A percentile compares a stretch with the other conserved stretches of the same genome.
These are phyloP conservation scores for Eragrostis nindensis DNA, from an alignment of 176 grass and related monocot species.

Conservation along the genomic window DNA sequence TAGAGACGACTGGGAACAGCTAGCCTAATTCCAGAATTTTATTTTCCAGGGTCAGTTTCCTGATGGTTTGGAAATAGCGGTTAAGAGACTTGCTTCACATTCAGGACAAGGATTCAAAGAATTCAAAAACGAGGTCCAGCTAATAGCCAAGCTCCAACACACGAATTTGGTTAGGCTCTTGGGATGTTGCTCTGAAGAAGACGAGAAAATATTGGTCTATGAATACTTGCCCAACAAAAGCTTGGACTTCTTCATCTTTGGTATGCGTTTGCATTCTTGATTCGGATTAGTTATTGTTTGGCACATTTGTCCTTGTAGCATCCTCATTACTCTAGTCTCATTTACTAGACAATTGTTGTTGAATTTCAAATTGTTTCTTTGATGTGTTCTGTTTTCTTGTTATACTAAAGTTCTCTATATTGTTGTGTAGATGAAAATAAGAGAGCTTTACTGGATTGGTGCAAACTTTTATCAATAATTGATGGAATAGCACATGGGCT, in stretches of 20 bases:
- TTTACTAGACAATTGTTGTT: too few relatives aligned
- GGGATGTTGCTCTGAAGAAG: constrained; percentile 46
- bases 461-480: constrained; percentile 20
- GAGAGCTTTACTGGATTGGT: constrained; percentile 24
- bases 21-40: too few relatives aligned
- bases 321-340: not conserved
- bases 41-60: not conserved
- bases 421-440: constrained; percentile 5
- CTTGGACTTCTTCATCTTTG: constrained; percentile 53
- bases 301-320: too few relatives aligned
- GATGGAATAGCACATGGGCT: constrained; percentile 44
- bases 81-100: constrained; percentile 44
- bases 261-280: not conserved
- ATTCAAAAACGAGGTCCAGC: constrained; percentile 45
- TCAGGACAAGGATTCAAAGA: constrained; percentile 39
- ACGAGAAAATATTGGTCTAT: constrained; percentile 48
- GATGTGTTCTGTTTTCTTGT: not conserved
- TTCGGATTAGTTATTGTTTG: not conserved
- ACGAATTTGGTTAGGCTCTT: constrained; percentile 47
- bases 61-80: constrained; percentile 1
- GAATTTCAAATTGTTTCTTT: not conserved
- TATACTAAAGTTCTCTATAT: not conserved
- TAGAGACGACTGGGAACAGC: too few relatives aligned
- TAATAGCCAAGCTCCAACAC: constrained; percentile 49
- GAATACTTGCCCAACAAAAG: constrained; percentile 58